Evolutionary conservation across 2,329 filamentous ascomycete genomes (phyloP), one percentile per base, ranked within the genome.

Genomic region (Capronia coronata): DNA sequence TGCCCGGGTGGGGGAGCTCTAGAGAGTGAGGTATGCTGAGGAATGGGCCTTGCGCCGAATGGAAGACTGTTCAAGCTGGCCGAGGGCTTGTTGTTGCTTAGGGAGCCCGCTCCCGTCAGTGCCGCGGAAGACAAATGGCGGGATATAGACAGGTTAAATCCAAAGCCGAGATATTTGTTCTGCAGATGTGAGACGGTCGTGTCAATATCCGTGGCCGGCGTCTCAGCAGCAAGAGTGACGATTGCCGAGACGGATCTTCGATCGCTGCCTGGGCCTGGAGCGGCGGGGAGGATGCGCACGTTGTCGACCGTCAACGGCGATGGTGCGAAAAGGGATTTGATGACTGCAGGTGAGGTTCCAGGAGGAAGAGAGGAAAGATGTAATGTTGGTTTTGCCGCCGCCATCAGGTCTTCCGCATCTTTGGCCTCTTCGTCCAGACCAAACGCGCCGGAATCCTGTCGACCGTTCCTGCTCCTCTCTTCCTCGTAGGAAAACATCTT

Each of bases 151-250:
- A 96, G 73, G 65, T 90, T 84, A 69, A 84, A 88, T 3, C 90
- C 90, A 64, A 81, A 88, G 13, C 90, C 90, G 13, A 95, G 72
- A 64, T 96, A 95, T 58, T 78, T 81, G 57, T 93, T 89, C 63
- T 94, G 87, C 25, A 95, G 70, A 2, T 78, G 70, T 63, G 82
- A 91, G 45, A 94, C 86, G 0, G 83, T 79, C 2, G 80, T 76
- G 62, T 96, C 89, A 46, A 96, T 90, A 49, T 94, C 87, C 19
- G 83, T 85, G 0, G 84, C 85, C 0, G 88, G 80, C 0, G 88
- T 93, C 57, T 93, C 87, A 50, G 85, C 82, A 1, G 85, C 82
- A 23, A 95, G 70, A 0, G 85, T 89, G 39, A 93, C 84, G 59
- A 95, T 87, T 3, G 88, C 88, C 13, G 86, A 77, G 27, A 80